Evolutionary conservation across 2,329 filamentous ascomycete species (phyloP), one percentile per base, ranked within the genome.

Genomic region (Cladosporium sp.): DNA sequence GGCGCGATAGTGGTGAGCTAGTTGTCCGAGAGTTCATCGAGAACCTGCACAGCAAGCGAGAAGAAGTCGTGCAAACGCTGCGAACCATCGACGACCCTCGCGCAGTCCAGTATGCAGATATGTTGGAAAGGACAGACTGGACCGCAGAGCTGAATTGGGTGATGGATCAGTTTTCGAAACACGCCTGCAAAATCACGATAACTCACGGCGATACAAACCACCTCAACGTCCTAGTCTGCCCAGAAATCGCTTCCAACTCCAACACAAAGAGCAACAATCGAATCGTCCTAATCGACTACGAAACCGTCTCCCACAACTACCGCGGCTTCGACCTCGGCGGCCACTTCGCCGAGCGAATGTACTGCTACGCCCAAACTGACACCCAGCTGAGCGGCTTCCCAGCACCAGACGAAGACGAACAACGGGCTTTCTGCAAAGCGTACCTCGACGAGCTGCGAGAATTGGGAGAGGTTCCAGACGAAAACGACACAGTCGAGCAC

Each of bases 241-340:
- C 44, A 19, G 3, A 3, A 24, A 24, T 20, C 6, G 24, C 17
- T 5, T 15, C 9, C 20, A n/a, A 15, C n/a, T 1, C 1, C 1
- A 40, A 51, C 8, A 13, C 12, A 8, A 20, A 20, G 22, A 48
- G 15, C 4, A 36, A n/a, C 32, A 35, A 59, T 2, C 47, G 39
- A 13, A 12, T 37, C 15, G 22, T 56, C 10, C 52, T 59, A 7
- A 57, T 57, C 36, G 54, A 59, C 39, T 59, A 59, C 49, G 58
- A 59, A 32, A 59, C 58, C 10, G 34, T 45, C 34, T 35, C 58
- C 7, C 53, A 59, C 48, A 57, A 54, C 48, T 53, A 57, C 24
- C 58, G 58, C 15, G 58, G 58, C 24, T 40, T 59, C 54, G 58
- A 59, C 48, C 47, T 57, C 24, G 54, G 58, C n/a, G 58, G 53